These are phyloP conservation scores for Paecilomyces niveus DNA, from an alignment of 2,329 filamentous ascomycete species.

Conservation along the genomic window DNA sequence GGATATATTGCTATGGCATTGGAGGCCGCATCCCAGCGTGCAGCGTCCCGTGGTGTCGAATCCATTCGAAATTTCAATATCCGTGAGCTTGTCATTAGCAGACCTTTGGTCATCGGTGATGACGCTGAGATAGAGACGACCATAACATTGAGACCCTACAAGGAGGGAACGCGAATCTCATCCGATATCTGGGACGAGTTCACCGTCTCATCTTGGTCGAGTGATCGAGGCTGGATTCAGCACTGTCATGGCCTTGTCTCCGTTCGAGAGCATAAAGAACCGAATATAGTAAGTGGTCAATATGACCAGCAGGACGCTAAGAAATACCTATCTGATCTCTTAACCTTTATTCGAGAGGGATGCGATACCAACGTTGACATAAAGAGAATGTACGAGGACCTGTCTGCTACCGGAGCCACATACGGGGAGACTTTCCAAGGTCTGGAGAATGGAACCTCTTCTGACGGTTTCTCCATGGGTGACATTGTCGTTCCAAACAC, in stretches of 20 bases:
- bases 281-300: background rate
- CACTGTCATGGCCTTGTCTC: constrained; percentile 22
- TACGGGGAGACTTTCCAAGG: constrained; percentile 50
- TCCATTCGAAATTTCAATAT: background rate
- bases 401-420: constrained; percentile 41
- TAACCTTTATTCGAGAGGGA: constrained; percentile 5
- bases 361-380: constrained; percentile 21
- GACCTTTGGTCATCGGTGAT: too few species aligned
- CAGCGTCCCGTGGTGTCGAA: background rate
- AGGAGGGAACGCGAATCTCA: constrained; percentile 33
- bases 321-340: background rate
- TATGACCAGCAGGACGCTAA: too few species aligned
- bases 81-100: too few species aligned
- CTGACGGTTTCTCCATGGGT: constrained; percentile 26
- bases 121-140: too few species aligned
- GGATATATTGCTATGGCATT: constrained; percentile 16
- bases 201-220: constrained; percentile 18
- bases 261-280: constrained; percentile 6
- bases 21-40: constrained; percentile 13
- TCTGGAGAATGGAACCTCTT: constrained; percentile 34
- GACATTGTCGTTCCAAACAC: constrained; percentile 40
- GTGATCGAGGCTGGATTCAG: constrained; percentile 18
- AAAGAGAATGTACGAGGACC: constrained; percentile 39
- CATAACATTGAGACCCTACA: too few species aligned
- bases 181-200: constrained; percentile 21